These are phyloP conservation scores for Pelargonium cotyledonis DNA, from an alignment of 441 rosid genomes.

Conservation along the genomic window DNA sequence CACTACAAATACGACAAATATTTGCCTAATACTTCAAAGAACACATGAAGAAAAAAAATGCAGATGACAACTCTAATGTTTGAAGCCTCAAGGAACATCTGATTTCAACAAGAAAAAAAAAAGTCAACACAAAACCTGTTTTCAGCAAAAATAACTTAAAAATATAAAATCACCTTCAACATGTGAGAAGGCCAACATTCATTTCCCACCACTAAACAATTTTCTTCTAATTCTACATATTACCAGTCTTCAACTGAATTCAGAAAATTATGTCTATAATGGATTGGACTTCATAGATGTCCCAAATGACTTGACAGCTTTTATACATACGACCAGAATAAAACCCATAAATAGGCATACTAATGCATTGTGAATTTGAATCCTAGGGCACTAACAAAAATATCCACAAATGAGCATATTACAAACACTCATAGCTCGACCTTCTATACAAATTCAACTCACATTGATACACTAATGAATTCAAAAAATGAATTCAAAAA, in stretches of 20 bases:
- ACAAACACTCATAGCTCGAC: background rate
- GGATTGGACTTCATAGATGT: background rate
- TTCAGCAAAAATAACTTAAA: background rate
- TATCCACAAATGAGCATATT: background rate
- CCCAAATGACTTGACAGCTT: background rate
- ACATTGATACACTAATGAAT: background rate
- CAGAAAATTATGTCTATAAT: too few species aligned
- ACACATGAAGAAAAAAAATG: background rate
- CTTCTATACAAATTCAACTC: background rate
- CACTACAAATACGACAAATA: background rate
- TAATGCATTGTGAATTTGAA: background rate
- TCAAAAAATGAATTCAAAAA: slow-evolving; percentile 12
- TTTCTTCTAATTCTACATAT: background rate
- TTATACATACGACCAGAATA: too few species aligned
- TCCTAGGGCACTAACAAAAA: background rate
- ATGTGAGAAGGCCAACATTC: background rate
- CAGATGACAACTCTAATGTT: background rate
- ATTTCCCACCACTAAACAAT: background rate
- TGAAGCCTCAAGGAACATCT: background rate
- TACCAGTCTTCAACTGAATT: too few species aligned
- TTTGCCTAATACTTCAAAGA: background rate
- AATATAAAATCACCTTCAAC: background rate
- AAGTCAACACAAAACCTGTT: background rate
- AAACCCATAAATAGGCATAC: background rate
- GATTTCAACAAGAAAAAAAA: background rate